Evolutionary conservation across 257 asterid species (phyloP), one percentile per base, ranked within the genome.

Genomic region (Salvia rosmarinus): DNA sequence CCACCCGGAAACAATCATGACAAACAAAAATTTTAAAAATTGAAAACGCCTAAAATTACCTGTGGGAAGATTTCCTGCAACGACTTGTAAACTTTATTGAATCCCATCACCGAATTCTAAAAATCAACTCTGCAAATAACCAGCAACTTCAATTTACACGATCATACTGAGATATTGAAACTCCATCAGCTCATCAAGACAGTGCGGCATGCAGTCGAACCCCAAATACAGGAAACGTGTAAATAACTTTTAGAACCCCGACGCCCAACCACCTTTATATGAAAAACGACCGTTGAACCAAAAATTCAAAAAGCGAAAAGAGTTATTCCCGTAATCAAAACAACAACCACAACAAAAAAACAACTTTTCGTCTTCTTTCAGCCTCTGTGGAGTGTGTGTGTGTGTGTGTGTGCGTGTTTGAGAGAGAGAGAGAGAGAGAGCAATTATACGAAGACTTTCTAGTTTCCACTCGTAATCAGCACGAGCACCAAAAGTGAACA

Each of bases 61-160:
- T 79, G 83, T 10, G 86, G 88, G 74, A 81, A 84, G 30, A 84
- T 9, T 8, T 84, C 86, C 81, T 58, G 72, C 75, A 84, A 68
- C 0, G 80, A 42, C 61, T 70, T 64, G 50, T 71, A 77, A 44
- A 81, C 86, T 65, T 77, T 56, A 65, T n/a, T 59, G 75, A 77
- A 68, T 12, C 86, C 88, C 88, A 84, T 84, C 58, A 49, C 64
- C 60, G 16, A 70, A 77, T 64, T 39, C 62, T 4, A 20, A 20
- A 64, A 59, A 57, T 35, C 50, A 64, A 28, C 49, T 70, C 88
- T 79, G 88, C 80, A 78, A 59, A 74, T 14, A 21, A 61, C 39
- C 49, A 71, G 64, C 59, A 34, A 35, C 23, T 9, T 0, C 20
- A 52, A 2, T 44, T 65, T 59, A 64, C 13, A 60, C 9, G 9